These are phyloP conservation scores for Tolypocladium endophyticum DNA, from an alignment of 2,329 filamentous ascomycete species.

Conservation along the genomic window DNA sequence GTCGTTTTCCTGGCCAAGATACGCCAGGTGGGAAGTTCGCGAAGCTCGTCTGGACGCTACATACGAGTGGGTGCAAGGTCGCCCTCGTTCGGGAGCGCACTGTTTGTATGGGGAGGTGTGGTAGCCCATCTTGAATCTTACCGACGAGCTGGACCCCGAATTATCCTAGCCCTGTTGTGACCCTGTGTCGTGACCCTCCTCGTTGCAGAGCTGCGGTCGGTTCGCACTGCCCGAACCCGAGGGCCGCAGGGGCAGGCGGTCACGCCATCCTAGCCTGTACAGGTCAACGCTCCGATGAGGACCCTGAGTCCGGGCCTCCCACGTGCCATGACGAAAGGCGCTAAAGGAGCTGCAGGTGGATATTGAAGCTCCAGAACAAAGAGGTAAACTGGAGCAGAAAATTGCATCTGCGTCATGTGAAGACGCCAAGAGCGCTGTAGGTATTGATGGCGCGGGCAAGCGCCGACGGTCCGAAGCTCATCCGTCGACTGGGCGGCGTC, in stretches of 20 bases:
- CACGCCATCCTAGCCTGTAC: neutral
- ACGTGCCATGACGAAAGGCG: neutral
- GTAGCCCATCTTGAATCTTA: no score
- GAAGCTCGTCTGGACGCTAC: no score
- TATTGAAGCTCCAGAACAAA: neutral
- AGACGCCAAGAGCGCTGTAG: neutral
- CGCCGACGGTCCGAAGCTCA: neutral
- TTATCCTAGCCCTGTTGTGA: no score
- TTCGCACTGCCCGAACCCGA: neutral
- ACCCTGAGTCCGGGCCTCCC: neutral
- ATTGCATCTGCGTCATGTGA: neutral
- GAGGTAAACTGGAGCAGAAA: neutral
- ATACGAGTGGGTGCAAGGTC: no score
- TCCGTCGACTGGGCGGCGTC: neutral
- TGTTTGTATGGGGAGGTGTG: no score
- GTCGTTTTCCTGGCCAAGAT: no score
- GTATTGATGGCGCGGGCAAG: neutral
- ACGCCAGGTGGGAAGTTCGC: no score
- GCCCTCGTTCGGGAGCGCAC: no score
- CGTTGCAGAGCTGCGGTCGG: neutral
- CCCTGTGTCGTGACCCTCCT: no score
- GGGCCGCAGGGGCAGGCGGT: neutral
- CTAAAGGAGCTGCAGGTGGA: neutral
- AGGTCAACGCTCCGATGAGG: neutral
- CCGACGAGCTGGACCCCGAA: no score